phyloP scores from a whole-genome alignment of 352 stramenopile genomes.

The Pythium biforme region DNA sequence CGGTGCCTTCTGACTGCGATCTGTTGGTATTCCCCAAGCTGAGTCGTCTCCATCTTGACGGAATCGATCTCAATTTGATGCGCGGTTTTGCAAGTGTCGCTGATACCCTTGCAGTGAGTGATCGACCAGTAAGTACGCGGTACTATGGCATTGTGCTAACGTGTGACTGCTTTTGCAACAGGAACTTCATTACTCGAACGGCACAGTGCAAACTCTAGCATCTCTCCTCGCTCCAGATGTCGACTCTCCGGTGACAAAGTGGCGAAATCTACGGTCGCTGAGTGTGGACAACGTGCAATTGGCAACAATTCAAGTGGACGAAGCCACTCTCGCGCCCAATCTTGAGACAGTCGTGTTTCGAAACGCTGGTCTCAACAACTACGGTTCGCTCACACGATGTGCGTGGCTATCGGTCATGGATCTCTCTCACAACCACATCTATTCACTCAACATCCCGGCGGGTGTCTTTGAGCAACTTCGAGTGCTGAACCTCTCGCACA shows the following conservation, averaged over 20 bases:
- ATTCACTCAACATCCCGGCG: not conserved
- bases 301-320: not conserved
- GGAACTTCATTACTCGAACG: constrained; percentile 9
- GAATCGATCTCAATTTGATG: not conserved
- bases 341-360: constrained; percentile 4
- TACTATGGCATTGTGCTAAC: not conserved
- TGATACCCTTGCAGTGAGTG: constrained; percentile 1
- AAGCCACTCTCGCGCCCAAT: not conserved
- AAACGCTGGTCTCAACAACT: not conserved
- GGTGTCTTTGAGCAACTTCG: constrained; percentile 9
- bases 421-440: constrained; percentile 15
- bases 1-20: constrained; percentile 12
- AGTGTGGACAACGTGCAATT: not conserved
- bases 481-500: constrained; percentile 18
- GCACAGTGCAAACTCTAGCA: not conserved
- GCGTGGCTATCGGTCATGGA: constrained; percentile 12
- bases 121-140: too few relatives aligned
- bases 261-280: constrained; percentile 6
- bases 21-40: constrained; percentile 13
- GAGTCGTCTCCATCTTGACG: constrained; percentile 2
- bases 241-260: not conserved
- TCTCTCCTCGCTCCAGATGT: not conserved
- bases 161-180: not conserved
- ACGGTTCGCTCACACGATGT: constrained; percentile 2
- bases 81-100: not conserved